Percentiles rank a stretch among this genome's conserved stretches.
These are phyloP conservation scores for carrot (Daucus carota) DNA, from an alignment of 129 eudicot species.

Conservation along the genomic window DH1_v3.0 NC_030382.2:55982001-55982500, in stretches of 20 bases:
- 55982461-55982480: constrained; percentile 44
- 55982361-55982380: constrained; percentile 17
- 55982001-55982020: too few species aligned
- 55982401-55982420: constrained; percentile 35
- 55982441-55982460: constrained; percentile 24
- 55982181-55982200: constrained; percentile 39
- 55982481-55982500: constrained; percentile 20
- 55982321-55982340: constrained; percentile 29
- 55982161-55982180: constrained; percentile 48
- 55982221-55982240: constrained; percentile 27
- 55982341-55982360: constrained; percentile 25
- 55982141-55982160: constrained; percentile 57
- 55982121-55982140: constrained; percentile 69
- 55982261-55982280: constrained; percentile 50
- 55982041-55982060: too few species aligned
- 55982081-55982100: background rate
- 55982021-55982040: too few species aligned
- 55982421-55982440: background rate
- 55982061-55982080: background rate
- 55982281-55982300: constrained; percentile 30
- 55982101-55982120: constrained; percentile 67
- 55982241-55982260: constrained; percentile 20
- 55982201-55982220: constrained; percentile 27
- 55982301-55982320: constrained; percentile 16
- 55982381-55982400: constrained; percentile 45